These are phyloP conservation scores for Patellifolia procumbens DNA, from an alignment of 179 eudicot genomes.

Conservation along the genomic window DNA sequence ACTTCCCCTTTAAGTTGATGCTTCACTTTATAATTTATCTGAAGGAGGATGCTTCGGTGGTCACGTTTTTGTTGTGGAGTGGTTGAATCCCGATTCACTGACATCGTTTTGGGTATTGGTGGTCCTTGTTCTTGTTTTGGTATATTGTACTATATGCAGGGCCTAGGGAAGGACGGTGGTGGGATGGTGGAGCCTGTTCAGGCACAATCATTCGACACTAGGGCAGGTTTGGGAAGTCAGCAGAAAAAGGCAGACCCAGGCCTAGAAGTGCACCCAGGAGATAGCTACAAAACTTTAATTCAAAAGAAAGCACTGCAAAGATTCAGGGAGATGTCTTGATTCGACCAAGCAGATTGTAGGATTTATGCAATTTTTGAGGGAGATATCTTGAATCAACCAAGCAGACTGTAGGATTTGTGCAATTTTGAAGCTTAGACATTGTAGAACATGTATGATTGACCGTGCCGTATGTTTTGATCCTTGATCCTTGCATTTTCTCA, in stretches of 20 bases:
- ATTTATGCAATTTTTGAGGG: background rate
- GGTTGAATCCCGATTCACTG: conserved; percentile 24
- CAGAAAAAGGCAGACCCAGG: conserved; percentile 78
- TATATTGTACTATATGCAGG: conserved; percentile 50
- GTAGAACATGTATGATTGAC: background rate
- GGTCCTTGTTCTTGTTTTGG: conserved; percentile 31
- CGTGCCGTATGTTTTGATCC: background rate
- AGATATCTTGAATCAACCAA: too few relatives aligned
- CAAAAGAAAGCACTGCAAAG: conserved; percentile 98
- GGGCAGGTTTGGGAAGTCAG: conserved; percentile 94
- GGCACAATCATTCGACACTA: conserved; percentile 68
- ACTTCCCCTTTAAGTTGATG: background rate
- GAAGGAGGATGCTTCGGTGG: conserved; percentile 22
- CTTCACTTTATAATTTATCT: conserved; percentile 8
- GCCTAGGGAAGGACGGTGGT: conserved; percentile 93
- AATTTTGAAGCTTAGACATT: background rate
- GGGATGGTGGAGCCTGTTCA: conserved; percentile 98
- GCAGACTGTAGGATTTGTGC: background rate
- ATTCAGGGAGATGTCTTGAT: conserved; percentile 85
- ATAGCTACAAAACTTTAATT: conserved; percentile 88
- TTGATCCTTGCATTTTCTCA: background rate
- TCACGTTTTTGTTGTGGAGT: conserved; percentile 21
- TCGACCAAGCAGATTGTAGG: background rate
- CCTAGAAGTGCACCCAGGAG: conserved; percentile 93
- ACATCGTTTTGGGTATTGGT: conserved; percentile 38